Percentiles rank a stretch among this genome's conserved stretches.
phyloP scores from a whole-genome alignment of 148 eudicot genomes.

The Tetragonia tetragonoides region DNA sequence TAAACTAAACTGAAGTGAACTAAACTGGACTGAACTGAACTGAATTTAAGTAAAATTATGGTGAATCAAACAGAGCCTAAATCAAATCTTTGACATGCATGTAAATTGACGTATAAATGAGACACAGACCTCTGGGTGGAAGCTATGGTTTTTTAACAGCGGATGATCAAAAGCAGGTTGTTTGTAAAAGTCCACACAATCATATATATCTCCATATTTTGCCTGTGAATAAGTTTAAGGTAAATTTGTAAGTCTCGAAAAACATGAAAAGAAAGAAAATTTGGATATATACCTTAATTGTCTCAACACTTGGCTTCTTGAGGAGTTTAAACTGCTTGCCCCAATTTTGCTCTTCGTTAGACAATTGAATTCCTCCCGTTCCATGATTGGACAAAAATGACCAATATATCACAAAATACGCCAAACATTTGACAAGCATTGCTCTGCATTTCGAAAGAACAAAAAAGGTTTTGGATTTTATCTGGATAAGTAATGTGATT shows the following conservation, averaged over 20 bases:
- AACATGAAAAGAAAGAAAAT: background rate
- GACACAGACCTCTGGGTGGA: slow-evolving; percentile 10
- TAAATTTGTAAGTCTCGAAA: background rate
- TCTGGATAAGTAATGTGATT: no score
- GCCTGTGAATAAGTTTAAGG: background rate
- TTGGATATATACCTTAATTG: slow-evolving; percentile 1
- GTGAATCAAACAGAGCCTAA: no score
- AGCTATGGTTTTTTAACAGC: slow-evolving; percentile 7
- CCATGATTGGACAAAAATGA: background rate
- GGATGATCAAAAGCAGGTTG: slow-evolving; percentile 27
- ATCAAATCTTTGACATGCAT: background rate
- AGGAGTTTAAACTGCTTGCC: background rate
- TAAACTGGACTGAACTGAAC: no score
- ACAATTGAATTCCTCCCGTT: background rate
- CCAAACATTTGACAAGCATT: background rate
- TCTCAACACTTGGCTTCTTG: slow-evolving; percentile 18
- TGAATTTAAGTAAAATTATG: no score
- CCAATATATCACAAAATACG: background rate
- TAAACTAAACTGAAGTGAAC: no score
- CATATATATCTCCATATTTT: slow-evolving; percentile 4
- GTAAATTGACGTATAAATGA: background rate
- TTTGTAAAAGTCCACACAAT: slow-evolving; percentile 23
- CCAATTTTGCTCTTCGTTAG: background rate
- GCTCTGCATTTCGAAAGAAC: background rate
- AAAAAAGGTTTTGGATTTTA: no score